Evolutionary conservation across 169 alveolate species (phyloP).

Genomic region (Plasmodium ovale): DNA sequence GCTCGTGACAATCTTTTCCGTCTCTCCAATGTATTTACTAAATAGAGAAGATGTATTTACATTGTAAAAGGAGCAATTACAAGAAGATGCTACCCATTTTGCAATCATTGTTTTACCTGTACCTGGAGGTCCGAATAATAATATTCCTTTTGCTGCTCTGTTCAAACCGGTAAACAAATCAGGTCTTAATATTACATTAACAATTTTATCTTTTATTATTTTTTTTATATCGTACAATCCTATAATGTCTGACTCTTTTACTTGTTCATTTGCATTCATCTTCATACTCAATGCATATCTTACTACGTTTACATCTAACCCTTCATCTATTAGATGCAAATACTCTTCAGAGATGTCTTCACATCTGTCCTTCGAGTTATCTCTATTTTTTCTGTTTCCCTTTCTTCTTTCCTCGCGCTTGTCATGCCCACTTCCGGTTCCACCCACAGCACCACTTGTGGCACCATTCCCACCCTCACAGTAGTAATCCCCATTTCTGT

Average conservation of each 20-base stretch:
- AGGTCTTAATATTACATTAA: conserved; percentile 89
- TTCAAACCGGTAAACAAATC: conserved; percentile 90
- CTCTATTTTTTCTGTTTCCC: conserved; percentile 21
- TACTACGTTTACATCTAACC: conserved; percentile 37
- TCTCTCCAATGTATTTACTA: conserved; percentile 95
- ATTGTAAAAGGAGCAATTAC: conserved; percentile 93
- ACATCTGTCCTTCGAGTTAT: conserved; percentile 22
- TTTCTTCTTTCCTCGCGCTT: conserved; percentile 23
- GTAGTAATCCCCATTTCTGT: neutral
- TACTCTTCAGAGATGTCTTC: conserved; percentile 53
- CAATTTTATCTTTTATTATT: conserved; percentile 87
- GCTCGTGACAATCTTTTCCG: conserved; percentile 93
- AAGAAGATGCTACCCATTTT: conserved; percentile 94
- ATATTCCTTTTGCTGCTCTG: conserved; percentile 91
- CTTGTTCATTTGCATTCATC: conserved; percentile 65
- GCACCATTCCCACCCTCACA: neutral
- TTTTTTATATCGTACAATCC: conserved; percentile 84
- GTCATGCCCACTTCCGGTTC: neutral
- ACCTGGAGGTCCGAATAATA: conserved; percentile 92
- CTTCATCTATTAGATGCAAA: conserved; percentile 28
- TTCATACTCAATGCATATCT: conserved; percentile 63
- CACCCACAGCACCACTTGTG: too few species aligned
- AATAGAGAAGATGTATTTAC: conserved; percentile 94
- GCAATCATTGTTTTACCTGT: conserved; percentile 92
- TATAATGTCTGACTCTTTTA: conserved; percentile 80